These are phyloP conservation scores for Lactarius vividus DNA, from an alignment of 768 basidiomycete species.

Conservation along the genomic window DNA sequence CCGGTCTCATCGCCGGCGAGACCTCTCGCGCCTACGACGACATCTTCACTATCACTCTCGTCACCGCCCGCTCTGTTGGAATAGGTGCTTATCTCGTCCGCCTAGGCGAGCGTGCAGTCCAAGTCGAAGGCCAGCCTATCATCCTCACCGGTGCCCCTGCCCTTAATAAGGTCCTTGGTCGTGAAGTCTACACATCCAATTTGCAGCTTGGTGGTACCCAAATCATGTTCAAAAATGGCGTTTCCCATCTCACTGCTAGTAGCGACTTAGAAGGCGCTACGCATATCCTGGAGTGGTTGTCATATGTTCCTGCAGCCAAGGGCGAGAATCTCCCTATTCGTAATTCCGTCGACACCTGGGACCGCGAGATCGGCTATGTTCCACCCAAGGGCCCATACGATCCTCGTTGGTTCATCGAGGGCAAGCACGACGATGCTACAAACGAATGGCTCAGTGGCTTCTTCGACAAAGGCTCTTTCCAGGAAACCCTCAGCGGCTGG, in stretches of 20 bases:
- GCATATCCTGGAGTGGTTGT: constrained; percentile 92
- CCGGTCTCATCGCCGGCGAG: constrained; percentile 97
- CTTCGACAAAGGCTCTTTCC: constrained; percentile 97
- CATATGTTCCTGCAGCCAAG: constrained; percentile 85
- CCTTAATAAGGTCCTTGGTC: constrained; percentile 97
- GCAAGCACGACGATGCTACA: constrained; percentile 81
- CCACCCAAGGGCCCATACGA: constrained; percentile 96
- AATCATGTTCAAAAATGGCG: constrained; percentile 99
- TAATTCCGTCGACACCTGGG: constrained; percentile 75
- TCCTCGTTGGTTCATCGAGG: constrained; percentile 97
- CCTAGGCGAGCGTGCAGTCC: constrained; percentile 94
- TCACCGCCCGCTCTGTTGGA: constrained; percentile 97
- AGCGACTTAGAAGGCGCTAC: constrained; percentile 96
- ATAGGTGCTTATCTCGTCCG: constrained; percentile 99
- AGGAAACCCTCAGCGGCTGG: constrained; percentile 98
- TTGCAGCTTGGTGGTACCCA: constrained; percentile 99
- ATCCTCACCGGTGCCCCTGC: constrained; percentile 97
- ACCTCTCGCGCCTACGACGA: constrained; percentile 99
- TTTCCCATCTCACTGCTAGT: constrained; percentile 91
- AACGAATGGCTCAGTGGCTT: constrained; percentile 83
- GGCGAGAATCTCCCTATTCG: constrained; percentile 79
- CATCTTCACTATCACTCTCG: constrained; percentile 98
- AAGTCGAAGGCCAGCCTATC: constrained; percentile 99
- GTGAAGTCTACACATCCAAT: constrained; percentile 98
- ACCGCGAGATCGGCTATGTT: constrained; percentile 84